Conservation (phyloP, 495 filamentous ascomycete genomes). For the Daldinia concentrica region DNA sequence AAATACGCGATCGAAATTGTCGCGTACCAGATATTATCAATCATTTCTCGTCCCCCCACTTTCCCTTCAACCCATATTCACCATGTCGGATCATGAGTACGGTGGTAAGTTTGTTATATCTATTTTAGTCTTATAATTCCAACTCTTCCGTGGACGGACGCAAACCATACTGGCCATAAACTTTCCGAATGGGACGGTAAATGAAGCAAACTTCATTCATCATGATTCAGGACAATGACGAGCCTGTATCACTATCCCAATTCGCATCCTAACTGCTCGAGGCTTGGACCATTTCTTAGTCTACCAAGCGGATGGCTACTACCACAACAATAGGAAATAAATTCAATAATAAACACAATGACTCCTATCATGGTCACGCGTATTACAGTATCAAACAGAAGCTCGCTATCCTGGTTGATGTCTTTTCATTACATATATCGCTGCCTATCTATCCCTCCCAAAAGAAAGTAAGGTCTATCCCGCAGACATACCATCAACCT, state of each 20-base stretch:
- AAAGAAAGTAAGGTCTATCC: background rate
- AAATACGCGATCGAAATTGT: slow-evolving; percentile 16
- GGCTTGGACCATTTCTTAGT: slow-evolving; percentile 3
- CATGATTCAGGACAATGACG: slow-evolving; percentile 1
- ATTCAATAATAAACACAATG: slow-evolving; percentile 3
- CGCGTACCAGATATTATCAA: slow-evolving; percentile 38
- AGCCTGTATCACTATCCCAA: slow-evolving; percentile 7
- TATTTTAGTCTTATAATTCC: slow-evolving; percentile 27
- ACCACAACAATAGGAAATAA: slow-evolving; percentile 1
- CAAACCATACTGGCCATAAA: background rate
- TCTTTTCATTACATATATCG: background rate
- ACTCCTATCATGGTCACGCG: background rate
- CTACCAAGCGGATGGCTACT: slow-evolving; percentile 9
- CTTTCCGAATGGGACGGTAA: background rate
- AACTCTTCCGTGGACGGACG: slow-evolving; percentile 7
- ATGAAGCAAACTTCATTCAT: slow-evolving; percentile 6
- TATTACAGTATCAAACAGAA: background rate
- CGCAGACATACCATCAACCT: background rate
- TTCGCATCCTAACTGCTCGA: background rate
- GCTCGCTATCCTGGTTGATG: background rate
- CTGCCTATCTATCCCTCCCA: background rate
- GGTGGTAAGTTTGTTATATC: slow-evolving; percentile 63
- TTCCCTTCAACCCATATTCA: slow-evolving; percentile 42
- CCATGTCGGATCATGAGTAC: slow-evolving; percentile 93
- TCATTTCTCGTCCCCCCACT: slow-evolving; percentile 9